Percentiles rank a stretch among this genome's conserved stretches.
These are phyloP conservation scores for Pyracantha coccinea DNA, from an alignment of 331 rosid species.

Conservation along the genomic window DNA sequence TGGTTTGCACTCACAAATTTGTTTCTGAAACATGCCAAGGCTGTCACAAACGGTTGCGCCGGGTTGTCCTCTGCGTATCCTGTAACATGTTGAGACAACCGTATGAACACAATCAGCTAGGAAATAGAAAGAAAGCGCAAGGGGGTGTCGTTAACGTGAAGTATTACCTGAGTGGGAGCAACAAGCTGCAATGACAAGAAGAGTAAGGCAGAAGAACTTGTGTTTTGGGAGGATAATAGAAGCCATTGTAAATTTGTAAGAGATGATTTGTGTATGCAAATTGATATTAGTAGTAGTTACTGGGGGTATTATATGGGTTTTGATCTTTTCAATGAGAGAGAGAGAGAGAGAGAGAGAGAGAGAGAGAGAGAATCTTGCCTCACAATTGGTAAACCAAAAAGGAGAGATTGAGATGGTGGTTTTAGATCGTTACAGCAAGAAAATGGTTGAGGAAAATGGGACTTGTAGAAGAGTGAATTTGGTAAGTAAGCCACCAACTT, in stretches of 20 bases:
- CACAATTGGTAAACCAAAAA: slow-evolving; percentile 3
- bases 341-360: not conserved
- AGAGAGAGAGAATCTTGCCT: not conserved
- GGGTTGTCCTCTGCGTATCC: slow-evolving; percentile 36
- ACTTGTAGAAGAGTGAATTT: slow-evolving; percentile 10
- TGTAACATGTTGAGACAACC: slow-evolving; percentile 2
- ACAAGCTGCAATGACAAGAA: slow-evolving; percentile 10
- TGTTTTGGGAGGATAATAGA: slow-evolving; percentile 2
- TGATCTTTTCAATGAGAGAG: not conserved
- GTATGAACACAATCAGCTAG: not conserved
- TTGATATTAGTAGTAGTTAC: not conserved
- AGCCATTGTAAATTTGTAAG: slow-evolving; percentile 27
- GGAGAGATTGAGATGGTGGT: slow-evolving; percentile 22
- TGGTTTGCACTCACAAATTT: slow-evolving; percentile 42
- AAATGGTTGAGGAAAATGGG: slow-evolving; percentile 19
- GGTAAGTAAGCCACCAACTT: slow-evolving; percentile 39
- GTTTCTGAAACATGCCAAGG: slow-evolving; percentile 55
- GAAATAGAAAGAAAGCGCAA: not conserved
- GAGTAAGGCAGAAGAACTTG: slow-evolving; percentile 13
- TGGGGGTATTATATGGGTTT: not conserved
- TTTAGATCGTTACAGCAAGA: slow-evolving; percentile 6
- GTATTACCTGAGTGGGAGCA: slow-evolving; percentile 39
- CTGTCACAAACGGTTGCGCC: slow-evolving; percentile 32
- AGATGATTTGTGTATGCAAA: not conserved
- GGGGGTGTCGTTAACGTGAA: not conserved